Base-by-base conservation (phyloP, 495 filamentous ascomycete species). In the Sordaria brevicollis region DNA sequence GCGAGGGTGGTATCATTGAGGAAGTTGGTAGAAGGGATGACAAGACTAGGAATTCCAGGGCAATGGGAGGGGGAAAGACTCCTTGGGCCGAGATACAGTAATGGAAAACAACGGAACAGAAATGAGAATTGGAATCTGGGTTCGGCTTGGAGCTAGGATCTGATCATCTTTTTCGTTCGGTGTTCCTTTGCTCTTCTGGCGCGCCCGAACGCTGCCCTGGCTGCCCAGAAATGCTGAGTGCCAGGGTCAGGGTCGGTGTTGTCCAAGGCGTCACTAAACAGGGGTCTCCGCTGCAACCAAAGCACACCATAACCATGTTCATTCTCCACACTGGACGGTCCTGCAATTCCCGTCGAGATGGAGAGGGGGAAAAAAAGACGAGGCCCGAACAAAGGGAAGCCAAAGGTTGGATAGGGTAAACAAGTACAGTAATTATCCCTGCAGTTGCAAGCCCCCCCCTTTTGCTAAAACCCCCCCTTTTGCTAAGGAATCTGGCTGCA, bases 331-430 rank as follows among this genome's bases (percentile, higher is more conserved):
- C 66, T 25, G 15, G 11, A 67, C 25, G 36, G 66, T 67, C 66
- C 66, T 67, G 66, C 25, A 67, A 67, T 67, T 67, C 66, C 66
- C 66, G 66, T 57, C 11, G 49, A 57, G 49, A 57, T 57, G 49
- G 49, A 57, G 49, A 25, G n/a, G n/a, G n/a, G n/a, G n/a, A n/a
- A n/a, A n/a, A n/a, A n/a, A n/a, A n/a, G 13, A 15, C 21, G 49
- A 57, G 49, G 21, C 49, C n/a, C 49, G 49, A 57, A 57, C 21
- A 54, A 29, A 57, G 49, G 21, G 19, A 57, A n/a, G n/a, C n/a
- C n/a, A n/a, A n/a, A n/a, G n/a, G n/a, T n/a, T n/a, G n/a, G n/a
- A n/a, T n/a, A n/a, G n/a, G n/a, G n/a, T n/a, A n/a, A n/a, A n/a
- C n/a, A n/a, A n/a, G n/a, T n/a, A n/a, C n/a, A n/a, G n/a, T n/a